Evolutionary conservation across 305 asterid species (phyloP).

Genomic region (Fraxinus albicans): DNA sequence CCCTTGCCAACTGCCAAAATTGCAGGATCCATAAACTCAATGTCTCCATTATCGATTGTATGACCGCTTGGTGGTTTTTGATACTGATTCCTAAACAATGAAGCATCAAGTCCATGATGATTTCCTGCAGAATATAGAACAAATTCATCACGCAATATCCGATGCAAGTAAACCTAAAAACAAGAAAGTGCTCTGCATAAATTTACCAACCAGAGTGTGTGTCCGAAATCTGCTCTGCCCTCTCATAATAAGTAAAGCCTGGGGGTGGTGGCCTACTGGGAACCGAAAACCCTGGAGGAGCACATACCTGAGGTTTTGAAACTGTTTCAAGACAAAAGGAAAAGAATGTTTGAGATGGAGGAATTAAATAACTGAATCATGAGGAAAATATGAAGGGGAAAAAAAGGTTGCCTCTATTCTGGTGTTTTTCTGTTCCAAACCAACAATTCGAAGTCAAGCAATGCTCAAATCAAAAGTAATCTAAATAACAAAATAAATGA

Average conservation of each 20-base stretch:
- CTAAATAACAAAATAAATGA: background rate
- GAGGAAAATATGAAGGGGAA: background rate
- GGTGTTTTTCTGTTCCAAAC: background rate
- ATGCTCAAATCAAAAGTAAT: background rate
- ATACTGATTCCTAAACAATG: conserved; percentile 46
- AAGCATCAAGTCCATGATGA: conserved; percentile 28
- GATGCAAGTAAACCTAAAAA: background rate
- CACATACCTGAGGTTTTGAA: conserved; percentile 77
- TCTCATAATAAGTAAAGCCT: conserved; percentile 36
- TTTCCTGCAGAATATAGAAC: conserved; percentile 31
- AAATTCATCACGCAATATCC: background rate
- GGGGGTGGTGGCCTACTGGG: conserved; percentile 55
- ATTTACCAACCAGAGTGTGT: conserved; percentile 28
- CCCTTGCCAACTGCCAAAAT: conserved; percentile 93
- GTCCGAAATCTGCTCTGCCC: conserved; percentile 30
- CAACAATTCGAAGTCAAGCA: background rate
- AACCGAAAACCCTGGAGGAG: conserved; percentile 71
- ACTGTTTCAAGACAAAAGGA: conserved; percentile 42
- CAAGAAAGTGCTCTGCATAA: background rate
- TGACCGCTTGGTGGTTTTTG: conserved; percentile 46
- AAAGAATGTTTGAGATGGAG: conserved; percentile 6
- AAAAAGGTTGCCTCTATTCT: background rate
- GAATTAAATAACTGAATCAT: background rate
- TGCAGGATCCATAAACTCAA: conserved; percentile 94
- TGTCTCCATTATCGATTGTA: conserved; percentile 51